Conservation (phyloP, 2,329 filamentous ascomycete genomes). For the Metarhizium album region DNA sequence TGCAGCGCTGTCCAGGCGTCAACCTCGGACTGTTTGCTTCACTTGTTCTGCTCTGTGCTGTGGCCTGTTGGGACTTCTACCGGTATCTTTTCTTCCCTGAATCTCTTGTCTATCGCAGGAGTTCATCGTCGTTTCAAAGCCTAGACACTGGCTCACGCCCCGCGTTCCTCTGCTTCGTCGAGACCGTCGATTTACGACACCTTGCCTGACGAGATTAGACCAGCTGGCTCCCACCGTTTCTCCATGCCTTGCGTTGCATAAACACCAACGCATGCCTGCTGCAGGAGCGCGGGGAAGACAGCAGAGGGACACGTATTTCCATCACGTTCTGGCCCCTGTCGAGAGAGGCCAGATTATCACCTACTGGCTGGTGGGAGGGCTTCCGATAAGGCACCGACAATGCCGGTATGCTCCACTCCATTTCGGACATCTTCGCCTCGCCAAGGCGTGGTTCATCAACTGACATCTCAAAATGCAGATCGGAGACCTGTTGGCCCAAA, state of each 20-base stretch:
- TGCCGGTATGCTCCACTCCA: conserved; percentile 18
- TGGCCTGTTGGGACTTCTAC: too few species aligned
- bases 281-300: background rate
- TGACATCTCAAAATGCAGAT: conserved; percentile 14
- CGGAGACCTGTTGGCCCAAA: conserved; percentile 38
- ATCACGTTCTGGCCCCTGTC: background rate
- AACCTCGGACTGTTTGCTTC: too few species aligned
- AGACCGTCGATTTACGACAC: background rate
- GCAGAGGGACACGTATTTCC: background rate
- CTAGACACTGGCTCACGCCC: background rate
- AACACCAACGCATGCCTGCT: conserved; percentile 3
- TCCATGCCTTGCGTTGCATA: conserved; percentile 2
- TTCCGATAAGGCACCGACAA: conserved; percentile 10
- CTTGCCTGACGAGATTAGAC: background rate
- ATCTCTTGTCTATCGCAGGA: background rate
- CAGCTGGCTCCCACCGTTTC: background rate
- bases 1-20: too few species aligned
- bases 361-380: background rate
- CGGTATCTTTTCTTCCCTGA: too few species aligned
- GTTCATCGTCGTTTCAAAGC: background rate
- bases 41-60: too few species aligned
- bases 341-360: background rate
- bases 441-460: background rate
- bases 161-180: background rate
- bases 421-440: background rate